Evolutionary conservation across 1,284 basidiomycete species (phyloP).

Genomic region (Leccinum ponderosum): DNA sequence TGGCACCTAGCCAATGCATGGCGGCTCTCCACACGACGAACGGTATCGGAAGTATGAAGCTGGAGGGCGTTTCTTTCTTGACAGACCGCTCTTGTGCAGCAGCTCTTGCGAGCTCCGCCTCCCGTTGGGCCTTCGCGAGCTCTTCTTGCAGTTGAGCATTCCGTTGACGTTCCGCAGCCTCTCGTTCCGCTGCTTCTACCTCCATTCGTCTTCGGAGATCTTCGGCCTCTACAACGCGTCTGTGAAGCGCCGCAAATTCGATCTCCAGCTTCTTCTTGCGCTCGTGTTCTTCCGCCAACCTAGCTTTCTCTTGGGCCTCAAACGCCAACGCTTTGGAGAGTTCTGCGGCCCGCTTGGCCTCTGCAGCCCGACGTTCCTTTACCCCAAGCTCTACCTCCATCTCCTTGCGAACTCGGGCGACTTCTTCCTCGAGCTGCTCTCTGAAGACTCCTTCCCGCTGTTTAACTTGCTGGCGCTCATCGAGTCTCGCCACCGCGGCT

Average conservation of each 20-base stretch:
- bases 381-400: slow-evolving; percentile 26
- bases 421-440: slow-evolving; percentile 30
- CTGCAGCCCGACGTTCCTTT: slow-evolving; percentile 23
- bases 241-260: slow-evolving; percentile 29
- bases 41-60: slow-evolving; percentile 34
- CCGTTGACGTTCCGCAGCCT: slow-evolving; percentile 30
- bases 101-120: slow-evolving; percentile 26
- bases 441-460: slow-evolving; percentile 24
- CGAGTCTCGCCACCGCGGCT: slow-evolving; percentile 21
- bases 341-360: slow-evolving; percentile 29
- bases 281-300: slow-evolving; percentile 32
- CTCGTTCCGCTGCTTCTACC: slow-evolving; percentile 29
- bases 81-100: slow-evolving; percentile 25
- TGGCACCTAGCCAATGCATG: slow-evolving; percentile 33
- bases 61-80: slow-evolving; percentile 29
- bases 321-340: slow-evolving; percentile 26
- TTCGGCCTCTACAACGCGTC: slow-evolving; percentile 31
- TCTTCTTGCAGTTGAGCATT: slow-evolving; percentile 33
- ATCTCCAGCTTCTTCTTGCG: slow-evolving; percentile 30
- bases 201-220: slow-evolving; percentile 30
- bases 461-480: slow-evolving; percentile 30
- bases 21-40: slow-evolving; percentile 36
- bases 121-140: slow-evolving; percentile 30
- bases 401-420: slow-evolving; percentile 21
- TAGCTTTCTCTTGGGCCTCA: slow-evolving; percentile 34